phyloP scores from a whole-genome alignment of 139 green algal genomes.

The Astrephomene gubernaculifera region DNA sequence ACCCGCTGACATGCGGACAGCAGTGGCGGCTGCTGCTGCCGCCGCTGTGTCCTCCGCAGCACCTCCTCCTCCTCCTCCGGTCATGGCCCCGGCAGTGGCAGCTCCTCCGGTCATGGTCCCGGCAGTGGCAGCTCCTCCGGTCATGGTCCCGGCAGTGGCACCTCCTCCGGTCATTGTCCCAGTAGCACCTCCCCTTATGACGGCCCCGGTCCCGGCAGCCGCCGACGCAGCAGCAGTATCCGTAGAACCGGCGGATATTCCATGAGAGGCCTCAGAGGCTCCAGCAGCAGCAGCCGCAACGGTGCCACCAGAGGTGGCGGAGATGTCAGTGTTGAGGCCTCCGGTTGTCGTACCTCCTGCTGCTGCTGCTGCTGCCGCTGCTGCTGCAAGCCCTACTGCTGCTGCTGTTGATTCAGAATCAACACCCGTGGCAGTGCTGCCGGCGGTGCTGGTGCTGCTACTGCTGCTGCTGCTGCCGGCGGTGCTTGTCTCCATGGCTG shows the following conservation, averaged over 20 bases:
- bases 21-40: too few species aligned
- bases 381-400: background rate
- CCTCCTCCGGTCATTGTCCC: background rate
- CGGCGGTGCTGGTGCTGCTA: too few species aligned
- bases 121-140: background rate
- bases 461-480: too few species aligned
- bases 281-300: background rate
- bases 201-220: background rate
- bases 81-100: too few species aligned
- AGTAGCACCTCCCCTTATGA: too few species aligned
- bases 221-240: background rate
- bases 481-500: too few species aligned
- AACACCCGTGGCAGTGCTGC: background rate
- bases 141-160: background rate
- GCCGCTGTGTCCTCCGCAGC: too few species aligned
- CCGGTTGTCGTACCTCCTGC: too few species aligned
- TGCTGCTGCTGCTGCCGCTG: background rate
- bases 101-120: too few species aligned
- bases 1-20: too few species aligned
- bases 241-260: background rate
- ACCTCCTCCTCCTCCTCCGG: too few species aligned
- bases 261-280: background rate
- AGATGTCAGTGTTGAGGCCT: background rate
- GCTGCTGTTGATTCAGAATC: background rate
- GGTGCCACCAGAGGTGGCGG: too few species aligned